Evolutionary conservation across 148 eudicot species (phyloP).

Genomic region (Polygonum aviculare): DNA sequence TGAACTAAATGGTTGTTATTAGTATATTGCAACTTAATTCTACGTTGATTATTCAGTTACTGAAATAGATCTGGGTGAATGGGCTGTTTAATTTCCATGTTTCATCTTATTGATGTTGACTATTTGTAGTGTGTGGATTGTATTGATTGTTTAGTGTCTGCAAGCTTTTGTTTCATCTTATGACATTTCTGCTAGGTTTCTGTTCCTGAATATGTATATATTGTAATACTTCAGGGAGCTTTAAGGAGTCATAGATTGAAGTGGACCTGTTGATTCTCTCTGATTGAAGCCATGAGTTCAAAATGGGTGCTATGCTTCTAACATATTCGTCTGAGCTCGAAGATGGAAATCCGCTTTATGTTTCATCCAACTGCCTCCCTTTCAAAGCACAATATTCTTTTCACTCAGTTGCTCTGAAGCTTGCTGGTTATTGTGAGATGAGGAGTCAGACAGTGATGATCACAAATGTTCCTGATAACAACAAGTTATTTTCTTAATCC

Average conservation of each 20-base stretch:
- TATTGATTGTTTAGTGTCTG: background rate
- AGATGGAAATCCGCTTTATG: no score
- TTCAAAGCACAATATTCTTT: no score
- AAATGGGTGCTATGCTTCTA: constrained; percentile 34
- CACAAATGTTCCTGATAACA: no score
- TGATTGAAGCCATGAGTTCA: constrained; percentile 23
- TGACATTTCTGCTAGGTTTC: background rate
- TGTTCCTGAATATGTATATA: background rate
- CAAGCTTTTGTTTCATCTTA: background rate
- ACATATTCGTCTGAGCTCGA: no score
- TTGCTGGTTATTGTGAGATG: no score
- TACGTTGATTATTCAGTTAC: no score
- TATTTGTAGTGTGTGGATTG: background rate
- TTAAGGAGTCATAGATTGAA: background rate
- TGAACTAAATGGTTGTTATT: no score
- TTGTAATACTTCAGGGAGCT: background rate
- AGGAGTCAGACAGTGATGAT: no score
- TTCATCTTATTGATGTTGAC: background rate
- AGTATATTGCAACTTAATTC: no score
- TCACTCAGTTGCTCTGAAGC: no score
- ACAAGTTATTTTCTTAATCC: no score
- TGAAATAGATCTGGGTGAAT: background rate
- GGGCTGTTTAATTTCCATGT: background rate
- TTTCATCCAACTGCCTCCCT: no score
- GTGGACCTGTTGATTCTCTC: constrained; percentile 28